phyloP scores from a whole-genome alignment of 495 filamentous ascomycete genomes.

The Penicillium cataractarum region DNA sequence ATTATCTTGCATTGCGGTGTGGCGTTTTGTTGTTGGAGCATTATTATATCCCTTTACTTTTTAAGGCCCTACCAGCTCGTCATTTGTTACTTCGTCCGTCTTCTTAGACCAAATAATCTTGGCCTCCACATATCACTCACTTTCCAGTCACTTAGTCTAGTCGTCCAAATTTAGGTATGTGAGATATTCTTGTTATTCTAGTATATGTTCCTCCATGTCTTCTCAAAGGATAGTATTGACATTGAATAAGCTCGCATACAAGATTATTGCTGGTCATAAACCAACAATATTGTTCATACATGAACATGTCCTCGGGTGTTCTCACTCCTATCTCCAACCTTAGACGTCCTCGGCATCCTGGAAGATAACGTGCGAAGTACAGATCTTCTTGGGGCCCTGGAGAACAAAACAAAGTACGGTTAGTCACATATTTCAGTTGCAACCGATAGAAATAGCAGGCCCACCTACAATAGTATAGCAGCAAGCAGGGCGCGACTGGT shows the following conservation, averaged over 20 bases:
- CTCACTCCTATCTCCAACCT: neutral
- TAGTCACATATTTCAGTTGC: neutral
- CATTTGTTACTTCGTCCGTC: neutral
- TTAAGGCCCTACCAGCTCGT: neutral
- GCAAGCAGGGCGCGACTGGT: slow-evolving; percentile 34
- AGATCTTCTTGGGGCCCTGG: slow-evolving; percentile 37
- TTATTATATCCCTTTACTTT: slow-evolving; percentile 14
- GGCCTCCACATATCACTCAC: neutral
- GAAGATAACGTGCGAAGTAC: slow-evolving; percentile 33
- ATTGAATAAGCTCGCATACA: slow-evolving; percentile 15
- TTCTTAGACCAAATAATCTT: neutral
- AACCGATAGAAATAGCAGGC: neutral
- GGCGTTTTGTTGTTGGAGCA: slow-evolving; percentile 20
- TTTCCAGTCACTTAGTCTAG: neutral
- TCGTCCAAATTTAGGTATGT: neutral
- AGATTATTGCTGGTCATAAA: neutral
- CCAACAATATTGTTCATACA: slow-evolving; percentile 1
- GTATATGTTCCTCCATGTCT: slow-evolving; percentile 20
- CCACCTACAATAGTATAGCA: slow-evolving; percentile 28
- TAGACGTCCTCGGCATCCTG: slow-evolving; percentile 28
- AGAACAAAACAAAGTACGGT: neutral
- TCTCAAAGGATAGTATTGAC: slow-evolving; percentile 20
- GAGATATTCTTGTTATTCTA: slow-evolving; percentile 11
- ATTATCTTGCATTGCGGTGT: slow-evolving; percentile 14
- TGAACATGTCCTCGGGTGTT: slow-evolving; percentile 9